Conservation (phyloP, 169 alveolate genomes). For the Prorocentrum cordatum region DNA sequence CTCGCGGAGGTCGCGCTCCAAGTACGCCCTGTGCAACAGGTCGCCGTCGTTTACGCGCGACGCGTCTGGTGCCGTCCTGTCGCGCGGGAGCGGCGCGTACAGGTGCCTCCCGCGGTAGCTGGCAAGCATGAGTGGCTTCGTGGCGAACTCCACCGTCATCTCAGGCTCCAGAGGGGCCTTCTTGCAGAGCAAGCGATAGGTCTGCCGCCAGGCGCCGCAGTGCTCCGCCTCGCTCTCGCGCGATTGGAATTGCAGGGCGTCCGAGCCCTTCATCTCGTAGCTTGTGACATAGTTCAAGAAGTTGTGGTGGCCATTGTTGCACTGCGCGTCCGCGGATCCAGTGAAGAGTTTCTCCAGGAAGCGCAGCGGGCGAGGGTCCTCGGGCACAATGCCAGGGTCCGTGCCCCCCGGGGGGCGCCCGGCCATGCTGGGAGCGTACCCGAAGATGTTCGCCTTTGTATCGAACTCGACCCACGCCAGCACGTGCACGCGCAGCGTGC, state of each 20-base stretch:
- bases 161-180: neutral
- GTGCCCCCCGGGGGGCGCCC: neutral
- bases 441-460: neutral
- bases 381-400: neutral
- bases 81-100: slow-evolving; percentile 6
- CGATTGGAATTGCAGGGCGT: neutral
- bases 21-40: too few species aligned
- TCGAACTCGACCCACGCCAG: neutral
- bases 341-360: neutral
- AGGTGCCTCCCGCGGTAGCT: neutral
- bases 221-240: neutral
- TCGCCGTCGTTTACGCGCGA: too few species aligned
- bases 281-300: neutral
- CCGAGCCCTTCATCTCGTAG: neutral
- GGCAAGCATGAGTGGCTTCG: neutral
- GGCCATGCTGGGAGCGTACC: neutral
- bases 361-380: neutral
- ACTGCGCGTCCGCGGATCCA: neutral
- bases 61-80: too few species aligned
- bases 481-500: neutral
- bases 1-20: too few species aligned
- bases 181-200: slow-evolving; percentile 2
- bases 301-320: neutral
- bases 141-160: neutral
- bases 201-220: neutral